Base-by-base conservation (phyloP, 2,329 filamentous ascomycete species). In the Stagonosporopsis rhizophila region DNA sequence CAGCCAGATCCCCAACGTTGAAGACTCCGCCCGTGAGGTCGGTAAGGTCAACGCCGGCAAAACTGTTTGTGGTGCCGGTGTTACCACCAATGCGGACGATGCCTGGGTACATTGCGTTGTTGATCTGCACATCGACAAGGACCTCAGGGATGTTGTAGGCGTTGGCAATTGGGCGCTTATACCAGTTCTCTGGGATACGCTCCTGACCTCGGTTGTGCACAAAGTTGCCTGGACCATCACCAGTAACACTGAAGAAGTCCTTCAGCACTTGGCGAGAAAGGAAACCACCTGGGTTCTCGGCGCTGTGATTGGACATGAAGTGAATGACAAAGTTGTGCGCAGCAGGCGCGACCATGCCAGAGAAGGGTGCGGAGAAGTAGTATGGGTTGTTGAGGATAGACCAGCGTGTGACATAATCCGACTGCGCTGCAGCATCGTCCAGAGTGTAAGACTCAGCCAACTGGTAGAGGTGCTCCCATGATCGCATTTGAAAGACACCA, bases 141-240 rank as follows among this genome's bases (percentile, higher is more conserved):
- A 59, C 60, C 28, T 46, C 40, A 3, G 52, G 42, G 9, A 48
- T 14, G 14, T 45, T 66, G 37, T 63, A 59, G 27, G 44, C 15
- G 15, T 57, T 56, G 20, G 34, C 15, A 28, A 34, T 2, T 2
- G 47, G 48, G n/a, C 52, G 37, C 39, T 59, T 60, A 34, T 60
- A 65, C 60, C 57, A 61, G 44, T 67, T 67, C 2, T 67, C 64
- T 5, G 64, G 64, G 30, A 67, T 67, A n/a, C 52, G 58, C 39
- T 67, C 64, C 20, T 60, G 57, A 1, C 64, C 64, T 12, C 40
- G 54, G 40, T 58, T 60, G 45, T 63, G 62, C 35, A 60, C 57
- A 34, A 65, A 67, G 23, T 45, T 61, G 25, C 64, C 64, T 7
- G 58, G 60, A 3, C 14, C 45, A 28, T 64, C 52, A 6, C 64